Conservation (phyloP, 345 rosid species). For the Citrus mangshanensis region DNA sequence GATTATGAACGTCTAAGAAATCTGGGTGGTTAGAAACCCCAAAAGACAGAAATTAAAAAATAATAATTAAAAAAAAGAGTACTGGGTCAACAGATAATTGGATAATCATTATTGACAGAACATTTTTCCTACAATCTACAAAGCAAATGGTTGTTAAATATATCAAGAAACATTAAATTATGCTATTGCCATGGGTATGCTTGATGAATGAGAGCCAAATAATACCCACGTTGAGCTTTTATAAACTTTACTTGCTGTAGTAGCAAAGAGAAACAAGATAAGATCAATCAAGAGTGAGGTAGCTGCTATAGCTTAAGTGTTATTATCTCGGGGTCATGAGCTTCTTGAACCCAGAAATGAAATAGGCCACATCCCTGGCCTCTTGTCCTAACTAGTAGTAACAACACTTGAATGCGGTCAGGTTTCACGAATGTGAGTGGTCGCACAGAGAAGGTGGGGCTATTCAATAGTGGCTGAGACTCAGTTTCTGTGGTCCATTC, state of each 20-base stretch:
- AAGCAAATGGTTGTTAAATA: not conserved
- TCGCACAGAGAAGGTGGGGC: constrained; percentile 9
- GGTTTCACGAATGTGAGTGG: not conserved
- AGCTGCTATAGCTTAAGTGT: not conserved
- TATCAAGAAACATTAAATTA: not conserved
- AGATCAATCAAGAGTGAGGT: not conserved
- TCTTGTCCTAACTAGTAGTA: not conserved
- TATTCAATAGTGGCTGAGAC: not conserved
- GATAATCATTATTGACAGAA: not conserved
- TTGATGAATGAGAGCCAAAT: not conserved
- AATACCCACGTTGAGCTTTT: not conserved
- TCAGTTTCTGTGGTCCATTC: not conserved
- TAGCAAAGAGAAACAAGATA: not conserved
- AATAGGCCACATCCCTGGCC: not conserved
- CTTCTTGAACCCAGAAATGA: not conserved
- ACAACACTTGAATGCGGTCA: not conserved
- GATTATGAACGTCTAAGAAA: constrained; percentile 9
- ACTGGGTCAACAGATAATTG: not conserved
- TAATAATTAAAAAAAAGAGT: too few relatives aligned
- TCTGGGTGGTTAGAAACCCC: constrained; percentile 21
- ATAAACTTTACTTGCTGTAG: not conserved
- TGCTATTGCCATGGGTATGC: not conserved
- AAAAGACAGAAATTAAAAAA: not conserved
- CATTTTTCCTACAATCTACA: not conserved
- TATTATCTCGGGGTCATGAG: not conserved